Conservation (phyloP, 352 stramenopile genomes). For the Pythium plurisporium region DNA sequence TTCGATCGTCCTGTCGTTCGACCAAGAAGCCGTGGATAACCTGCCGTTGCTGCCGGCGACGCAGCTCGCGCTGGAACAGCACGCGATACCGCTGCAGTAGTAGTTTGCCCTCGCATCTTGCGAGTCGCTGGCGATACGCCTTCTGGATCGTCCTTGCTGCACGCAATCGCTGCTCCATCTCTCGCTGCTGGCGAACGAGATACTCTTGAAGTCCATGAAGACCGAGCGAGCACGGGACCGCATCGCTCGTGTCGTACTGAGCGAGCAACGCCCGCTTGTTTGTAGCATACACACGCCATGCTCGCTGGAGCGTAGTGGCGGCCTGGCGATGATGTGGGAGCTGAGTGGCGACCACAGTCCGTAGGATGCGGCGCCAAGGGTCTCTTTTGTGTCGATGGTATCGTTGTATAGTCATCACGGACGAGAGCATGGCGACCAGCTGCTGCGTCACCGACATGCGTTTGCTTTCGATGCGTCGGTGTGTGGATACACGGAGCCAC, state of each 20-base stretch:
- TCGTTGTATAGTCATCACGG: slow-evolving; percentile 36
- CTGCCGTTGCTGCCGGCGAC: slow-evolving; percentile 39
- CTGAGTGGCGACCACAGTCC: slow-evolving; percentile 23
- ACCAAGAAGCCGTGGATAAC: slow-evolving; percentile 51
- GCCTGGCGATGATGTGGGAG: slow-evolving; percentile 19
- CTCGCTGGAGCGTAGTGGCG: neutral
- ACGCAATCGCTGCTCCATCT: neutral
- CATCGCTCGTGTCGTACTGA: neutral
- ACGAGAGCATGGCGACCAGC: slow-evolving; percentile 21
- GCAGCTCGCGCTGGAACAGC: slow-evolving; percentile 41
- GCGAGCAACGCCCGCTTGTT: neutral
- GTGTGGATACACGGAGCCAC: neutral
- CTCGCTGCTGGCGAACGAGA: slow-evolving; percentile 17
- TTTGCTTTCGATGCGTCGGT: neutral
- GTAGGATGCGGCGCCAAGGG: slow-evolving; percentile 28
- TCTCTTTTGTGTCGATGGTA: slow-evolving; percentile 30
- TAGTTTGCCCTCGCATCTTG: slow-evolving; percentile 34
- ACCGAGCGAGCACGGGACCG: neutral
- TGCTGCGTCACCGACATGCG: slow-evolving; percentile 15
- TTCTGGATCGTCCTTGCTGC: slow-evolving; percentile 28
- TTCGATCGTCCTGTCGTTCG: slow-evolving; percentile 33
- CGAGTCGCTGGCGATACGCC: slow-evolving; percentile 19
- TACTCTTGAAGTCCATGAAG: slow-evolving; percentile 22
- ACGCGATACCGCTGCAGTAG: slow-evolving; percentile 43
- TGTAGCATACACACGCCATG: neutral